Evolutionary conservation across 345 rosid genomes (phyloP).

Genomic region (Salix udensis): DNA sequence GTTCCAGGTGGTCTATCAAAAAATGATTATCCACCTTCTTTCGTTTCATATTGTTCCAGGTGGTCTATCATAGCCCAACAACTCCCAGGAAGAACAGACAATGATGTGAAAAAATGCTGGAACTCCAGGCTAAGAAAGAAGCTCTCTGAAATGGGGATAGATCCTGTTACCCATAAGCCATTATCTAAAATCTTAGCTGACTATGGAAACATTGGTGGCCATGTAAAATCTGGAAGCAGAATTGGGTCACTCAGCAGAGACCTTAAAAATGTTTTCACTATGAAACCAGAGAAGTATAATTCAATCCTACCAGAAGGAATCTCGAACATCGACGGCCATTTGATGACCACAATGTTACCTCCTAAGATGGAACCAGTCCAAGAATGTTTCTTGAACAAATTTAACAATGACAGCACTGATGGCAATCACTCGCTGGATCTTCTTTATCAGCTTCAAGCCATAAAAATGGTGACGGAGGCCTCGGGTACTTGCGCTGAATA

Average conservation of each 20-base stretch:
- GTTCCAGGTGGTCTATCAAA: constrained; percentile 79
- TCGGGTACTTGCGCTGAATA: constrained; percentile 26
- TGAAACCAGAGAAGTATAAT: constrained; percentile 23
- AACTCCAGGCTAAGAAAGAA: constrained; percentile 84
- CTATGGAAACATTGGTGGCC: constrained; percentile 71
- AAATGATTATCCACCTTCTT: no score
- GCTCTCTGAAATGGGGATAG: constrained; percentile 90
- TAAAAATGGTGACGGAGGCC: constrained; percentile 59
- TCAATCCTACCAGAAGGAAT: constrained; percentile 5
- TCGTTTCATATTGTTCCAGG: constrained; percentile 31
- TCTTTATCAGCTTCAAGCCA: constrained; percentile 71
- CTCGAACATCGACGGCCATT: constrained; percentile 15
- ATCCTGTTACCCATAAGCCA: constrained; percentile 87
- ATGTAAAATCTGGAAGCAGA: constrained; percentile 39
- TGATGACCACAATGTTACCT: constrained; percentile 12
- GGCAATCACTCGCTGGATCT: constrained; percentile 45
- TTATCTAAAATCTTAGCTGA: constrained; percentile 86
- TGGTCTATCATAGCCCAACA: constrained; percentile 93
- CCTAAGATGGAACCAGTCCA: constrained; percentile 27
- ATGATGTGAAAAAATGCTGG: constrained; percentile 93
- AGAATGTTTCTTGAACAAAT: constrained; percentile 15
- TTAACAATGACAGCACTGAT: background rate
- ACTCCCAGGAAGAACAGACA: constrained; percentile 87
- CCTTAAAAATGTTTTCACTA: constrained; percentile 25
- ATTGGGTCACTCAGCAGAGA: constrained; percentile 47